These are phyloP conservation scores for Amauroascus verrucosus DNA, from an alignment of 2,329 filamentous ascomycete genomes.

Conservation along the genomic window DNA sequence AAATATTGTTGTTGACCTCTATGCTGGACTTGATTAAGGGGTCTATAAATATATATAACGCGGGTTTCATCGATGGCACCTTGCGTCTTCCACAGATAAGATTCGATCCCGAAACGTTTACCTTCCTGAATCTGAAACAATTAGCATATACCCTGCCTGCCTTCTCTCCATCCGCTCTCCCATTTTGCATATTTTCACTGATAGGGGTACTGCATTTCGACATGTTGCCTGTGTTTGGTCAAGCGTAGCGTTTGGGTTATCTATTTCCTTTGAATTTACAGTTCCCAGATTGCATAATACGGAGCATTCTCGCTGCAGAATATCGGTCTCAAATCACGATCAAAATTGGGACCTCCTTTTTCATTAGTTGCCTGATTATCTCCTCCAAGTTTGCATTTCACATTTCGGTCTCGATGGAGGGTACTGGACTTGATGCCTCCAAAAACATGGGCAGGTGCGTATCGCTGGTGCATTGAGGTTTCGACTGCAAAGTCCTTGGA, in stretches of 20 bases:
- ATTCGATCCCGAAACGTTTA: not conserved
- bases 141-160: not conserved
- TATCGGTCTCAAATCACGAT: no score
- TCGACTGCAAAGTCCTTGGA: not conserved
- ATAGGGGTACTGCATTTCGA: not conserved
- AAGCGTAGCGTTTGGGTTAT: not conserved
- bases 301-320: not conserved
- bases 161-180: not conserved
- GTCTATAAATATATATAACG: not conserved
- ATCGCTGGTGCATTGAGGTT: not conserved
- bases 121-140: not conserved
- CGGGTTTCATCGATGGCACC: not conserved
- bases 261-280: not conserved
- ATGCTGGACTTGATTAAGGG: slow-evolving; percentile 54
- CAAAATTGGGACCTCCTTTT: no score
- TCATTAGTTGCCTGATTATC: no score
- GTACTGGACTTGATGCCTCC: no score
- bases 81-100: not conserved
- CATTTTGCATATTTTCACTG: not conserved
- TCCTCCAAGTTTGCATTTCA: no score
- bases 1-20: slow-evolving; percentile 91
- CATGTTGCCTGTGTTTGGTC: not conserved
- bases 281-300: not conserved
- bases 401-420: no score
- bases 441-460: not conserved